Evolutionary conservation across 495 filamentous ascomycete species (phyloP), one percentile per base, ranked within the genome.

Genomic region (Rhizodiscina lignyota): DNA sequence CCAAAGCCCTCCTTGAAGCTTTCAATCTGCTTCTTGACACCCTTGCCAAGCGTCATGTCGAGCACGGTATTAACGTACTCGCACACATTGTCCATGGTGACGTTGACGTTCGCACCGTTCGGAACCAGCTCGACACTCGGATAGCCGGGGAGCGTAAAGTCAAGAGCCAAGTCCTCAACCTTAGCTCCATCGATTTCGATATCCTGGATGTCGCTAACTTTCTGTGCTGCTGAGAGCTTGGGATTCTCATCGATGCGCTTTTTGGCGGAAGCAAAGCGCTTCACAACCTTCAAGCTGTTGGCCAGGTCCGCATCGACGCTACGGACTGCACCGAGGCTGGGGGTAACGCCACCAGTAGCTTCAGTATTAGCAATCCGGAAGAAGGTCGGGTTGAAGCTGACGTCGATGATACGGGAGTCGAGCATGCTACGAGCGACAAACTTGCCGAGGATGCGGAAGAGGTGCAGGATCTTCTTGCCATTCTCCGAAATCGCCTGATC

Each of bases 361-460:
- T 87, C 77, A 10, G 30, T 8, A 13, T 27, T 27, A 19, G 82
- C 81, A 43, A 93, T 83, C 21, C 89, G 79, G 77, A 99, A 99
- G 62, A 96, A 93, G 2, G 83, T 92, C 4, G 91, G 81, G 48
- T 94, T 99, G 58, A 99, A 91, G 17, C 83, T 92, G 41, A 99
- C 77, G 44, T 99, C 91, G 43, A 96, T 94, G 49, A 99, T 99
- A 18, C 91, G 70, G 0, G 86, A 94, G 54, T 99, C 91, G 30
- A 99, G 72, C 91, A 99, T 96, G 2, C 89, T 93, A 39, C 91
- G 72, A 1, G 91, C 91, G 28, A 96, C 85, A 56, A 99, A 99
- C 50, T 92, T 96, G 42, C 91, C 91, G 21, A 99, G 77, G 53
- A 86, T 77, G 57, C 79, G 92, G 65, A 91, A 99, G 21, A 91